These are phyloP conservation scores for Entomortierella lignicola DNA, from an alignment of 192 early-diverging fungal species.

Conservation along the genomic window DNA sequence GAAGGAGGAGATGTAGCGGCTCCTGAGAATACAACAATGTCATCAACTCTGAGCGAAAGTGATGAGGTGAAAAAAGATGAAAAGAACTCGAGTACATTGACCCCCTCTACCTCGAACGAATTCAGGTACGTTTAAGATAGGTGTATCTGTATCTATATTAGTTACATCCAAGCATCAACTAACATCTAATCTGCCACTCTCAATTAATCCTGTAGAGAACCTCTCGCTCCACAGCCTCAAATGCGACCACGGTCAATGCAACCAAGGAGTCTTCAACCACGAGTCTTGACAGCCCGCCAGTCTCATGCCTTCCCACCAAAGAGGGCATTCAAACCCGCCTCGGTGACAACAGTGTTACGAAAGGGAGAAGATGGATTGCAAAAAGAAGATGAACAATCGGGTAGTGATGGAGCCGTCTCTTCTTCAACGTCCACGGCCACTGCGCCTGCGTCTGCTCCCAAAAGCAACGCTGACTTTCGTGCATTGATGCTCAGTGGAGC, in stretches of 20 bases:
- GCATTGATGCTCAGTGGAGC: slow-evolving; percentile 28
- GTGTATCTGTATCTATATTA: no score
- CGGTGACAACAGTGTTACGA: background rate
- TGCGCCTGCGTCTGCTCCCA: background rate
- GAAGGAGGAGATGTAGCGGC: background rate
- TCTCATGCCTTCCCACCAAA: background rate
- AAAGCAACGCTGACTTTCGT: slow-evolving; percentile 37
- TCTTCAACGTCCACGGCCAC: no score
- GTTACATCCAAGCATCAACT: no score
- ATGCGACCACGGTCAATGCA: slow-evolving; percentile 25
- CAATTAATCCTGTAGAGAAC: background rate
- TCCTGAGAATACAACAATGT: background rate
- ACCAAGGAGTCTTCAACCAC: background rate
- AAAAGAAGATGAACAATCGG: no score
- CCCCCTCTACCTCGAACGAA: background rate
- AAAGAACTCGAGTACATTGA: background rate
- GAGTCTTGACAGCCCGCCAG: background rate
- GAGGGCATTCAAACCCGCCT: slow-evolving; percentile 15
- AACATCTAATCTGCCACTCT: no score
- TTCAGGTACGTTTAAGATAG: background rate
- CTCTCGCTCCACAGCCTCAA: background rate
- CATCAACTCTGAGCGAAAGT: background rate
- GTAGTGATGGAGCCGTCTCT: no score
- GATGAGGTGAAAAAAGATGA: background rate
- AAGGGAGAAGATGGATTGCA: background rate